Base-by-base conservation (phyloP, 768 basidiomycete species). In the Mycena galopus region DNA sequence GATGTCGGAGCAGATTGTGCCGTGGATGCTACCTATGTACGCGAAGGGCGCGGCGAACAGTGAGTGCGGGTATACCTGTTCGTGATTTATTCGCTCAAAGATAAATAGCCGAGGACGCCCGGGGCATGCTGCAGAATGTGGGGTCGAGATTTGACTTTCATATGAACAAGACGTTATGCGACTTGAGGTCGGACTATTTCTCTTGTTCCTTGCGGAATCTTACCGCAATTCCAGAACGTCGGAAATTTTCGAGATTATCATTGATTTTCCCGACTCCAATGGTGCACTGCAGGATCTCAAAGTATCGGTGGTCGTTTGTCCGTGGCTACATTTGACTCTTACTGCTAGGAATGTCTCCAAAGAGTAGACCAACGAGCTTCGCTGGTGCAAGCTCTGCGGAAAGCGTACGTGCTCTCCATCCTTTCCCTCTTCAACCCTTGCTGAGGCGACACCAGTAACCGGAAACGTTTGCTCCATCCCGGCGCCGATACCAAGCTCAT, bases 241-340 rank as follows among this genome's bases (percentile, higher is more conserved):
- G 59, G 97, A 99, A 80, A 93, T 99, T 23, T 99, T 98, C 78
- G 96, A 97, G 75, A 98, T 99, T 67, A 97, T 99, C 69, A 92
- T 98, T 66, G 95, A 97, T 77, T 97, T 91, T 76, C 96, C 97
- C 0, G 94, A 96, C 71, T 97, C 97, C 0, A 86, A 85, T 74
- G 91, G 92, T 4, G 96, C 96, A 0, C 82, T 99, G 23, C 88
- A 93, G 67, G 98, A 99, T 82, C 86, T 99, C 23, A 93, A 90
- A 83, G 96, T 95, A 14, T 72, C 64, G 1, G 42, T 32, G 16
- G 25, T 44, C 50, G 30, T 11, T 55, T 35, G 42, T 25, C 7
- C 65, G 57, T 5, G 19, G 44, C 44, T 56, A 30, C 30, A 21
- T 17, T 53, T 67, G 16, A 72, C 42, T 4, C 14, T 19, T 23